Evolutionary conservation across 73 alveolate species (phyloP), one percentile per base, ranked within the genome.

Genomic region (Paramecium caudatum): DNA sequence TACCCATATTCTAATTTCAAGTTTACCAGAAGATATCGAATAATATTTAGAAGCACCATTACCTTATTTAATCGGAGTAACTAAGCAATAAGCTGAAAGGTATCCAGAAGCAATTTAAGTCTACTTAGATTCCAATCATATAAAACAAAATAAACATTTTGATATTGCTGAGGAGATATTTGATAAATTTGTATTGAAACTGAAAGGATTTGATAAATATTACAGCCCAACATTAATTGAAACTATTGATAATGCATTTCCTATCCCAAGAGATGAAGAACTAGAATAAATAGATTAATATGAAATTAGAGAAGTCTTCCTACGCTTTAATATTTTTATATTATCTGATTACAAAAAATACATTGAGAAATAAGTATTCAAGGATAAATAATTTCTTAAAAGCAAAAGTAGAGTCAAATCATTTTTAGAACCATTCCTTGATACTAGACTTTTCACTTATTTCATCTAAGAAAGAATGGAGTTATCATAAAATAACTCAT

Each of bases 1-100:
- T 41, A 86, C 74, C 12, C 93, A 86, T 45, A 78, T 86, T 10
- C 45, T 62, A 10, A 86, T 86, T 3, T 50, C 90, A 10, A 86
- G 23, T 33, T 48, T 86, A n/a, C 88, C 93, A 9, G 90, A 86
- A n/a, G 84, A 62, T 19, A 25, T 86, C 33, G 63, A 39, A 23
- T 34, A 47, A 21, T 86, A 86, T 63, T 46, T 63, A 47, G 90
- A 86, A 43, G 93, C 93, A 12, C 93, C 93, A 7, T 47, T 63
- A 0, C 93, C 93, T 2, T 86, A 62, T 16, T 49, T 86, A 33
- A 39, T 86, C 5, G 93, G 93, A 5, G 3, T 74, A 36, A 74
- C 17, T 8, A 23, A 74, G 32, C 36, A 37, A 74, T 43, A 74
- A 45, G 30, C 50, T 32, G 49, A 65, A n/a, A 15, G 15, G 4